Base-by-base conservation (phyloP, 805 yeast species). In the Spathaspora arborariae region DNA sequence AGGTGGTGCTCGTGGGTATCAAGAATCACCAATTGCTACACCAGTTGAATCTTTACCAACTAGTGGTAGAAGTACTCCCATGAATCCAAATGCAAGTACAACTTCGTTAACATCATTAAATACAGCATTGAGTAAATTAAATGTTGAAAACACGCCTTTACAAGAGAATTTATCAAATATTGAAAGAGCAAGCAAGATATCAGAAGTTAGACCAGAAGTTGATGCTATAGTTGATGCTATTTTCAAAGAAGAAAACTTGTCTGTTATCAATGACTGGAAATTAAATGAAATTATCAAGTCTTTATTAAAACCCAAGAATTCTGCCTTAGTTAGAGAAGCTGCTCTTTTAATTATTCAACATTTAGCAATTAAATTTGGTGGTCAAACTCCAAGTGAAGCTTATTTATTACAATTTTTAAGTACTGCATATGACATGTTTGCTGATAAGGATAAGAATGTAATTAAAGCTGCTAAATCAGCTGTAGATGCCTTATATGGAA, bases 381-480 rank as follows among this genome's bases (percentile, higher is more conserved):
- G 86, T 35, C 75, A 75, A 49, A 70, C 86, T 34, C 92, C 96
- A 21, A 78, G 77, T 46, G 96, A 90, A 67, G 84, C 89, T 3
- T 82, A 82, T 60, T 72, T 92, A 46, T 64, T 84, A 27, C 82
- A 79, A 45, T 76, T 85, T 36, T 71, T 90, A 49, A 72, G 80
- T 5, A 58, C 77, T 3, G 84, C 88, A 13, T 78, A 84, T 44
- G 96, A 90, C 59, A 71, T 82, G 36, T 74, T 81, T 47, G 82
- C 92, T 42, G 98, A 94, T 58, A 94, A 92, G 67, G 98, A 92
- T 58, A 84, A 80, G 62, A 79, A 83, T 42, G 94, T 92, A 39
- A 82, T 82, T 63, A 81, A 95, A 62, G 85, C 95, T 34, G 96
- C 96, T n/a, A 88, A 84, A 64, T 70, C 80, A 39, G 84, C 96